Evolutionary conservation across 2,329 filamentous ascomycete species (phyloP).

Genomic region (Chrysosporium queenslandicum): DNA sequence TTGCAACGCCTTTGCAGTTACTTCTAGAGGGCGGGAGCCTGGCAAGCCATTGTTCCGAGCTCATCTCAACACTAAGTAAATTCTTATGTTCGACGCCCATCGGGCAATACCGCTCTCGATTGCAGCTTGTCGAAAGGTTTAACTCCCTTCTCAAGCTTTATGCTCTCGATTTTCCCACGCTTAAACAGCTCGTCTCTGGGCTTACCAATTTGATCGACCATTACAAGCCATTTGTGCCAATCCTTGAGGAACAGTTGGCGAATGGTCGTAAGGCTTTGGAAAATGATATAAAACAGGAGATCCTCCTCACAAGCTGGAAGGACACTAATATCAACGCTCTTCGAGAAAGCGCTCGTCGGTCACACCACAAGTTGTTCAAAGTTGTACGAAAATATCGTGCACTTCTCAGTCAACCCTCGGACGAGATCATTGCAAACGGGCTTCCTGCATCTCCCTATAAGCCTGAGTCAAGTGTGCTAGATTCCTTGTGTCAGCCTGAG

Average conservation of each 20-base stretch:
- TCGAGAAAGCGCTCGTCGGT: conserved; percentile 77
- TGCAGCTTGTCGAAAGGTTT: conserved; percentile 56
- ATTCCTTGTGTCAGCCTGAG: not conserved
- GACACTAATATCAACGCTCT: conserved; percentile 90
- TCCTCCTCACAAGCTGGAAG: conserved; percentile 92
- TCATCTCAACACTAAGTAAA: conserved; percentile 64
- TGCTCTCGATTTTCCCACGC: conserved; percentile 46
- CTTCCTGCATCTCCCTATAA: conserved; percentile 28
- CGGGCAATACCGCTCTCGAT: conserved; percentile 66
- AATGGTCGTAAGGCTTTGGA: conserved; percentile 67
- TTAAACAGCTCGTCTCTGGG: conserved; percentile 52
- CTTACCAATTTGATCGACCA: conserved; percentile 68
- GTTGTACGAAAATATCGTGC: conserved; percentile 81
- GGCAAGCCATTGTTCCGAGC: conserved; percentile 52
- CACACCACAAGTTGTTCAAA: conserved; percentile 85
- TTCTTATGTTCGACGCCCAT: conserved; percentile 73
- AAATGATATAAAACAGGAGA: conserved; percentile 84
- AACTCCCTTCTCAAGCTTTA: conserved; percentile 56
- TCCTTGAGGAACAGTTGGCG: conserved; percentile 54
- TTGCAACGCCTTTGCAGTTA: conserved; percentile 63
- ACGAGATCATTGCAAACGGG: conserved; percentile 41
- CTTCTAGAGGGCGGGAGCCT: conserved; percentile 51
- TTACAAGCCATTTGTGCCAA: conserved; percentile 59
- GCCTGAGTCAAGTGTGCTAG: not conserved
- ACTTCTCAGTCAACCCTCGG: conserved; percentile 66